phyloP scores from a whole-genome alignment of 495 filamentous ascomycete genomes.

The Hypoxylon subgilvum region DNA sequence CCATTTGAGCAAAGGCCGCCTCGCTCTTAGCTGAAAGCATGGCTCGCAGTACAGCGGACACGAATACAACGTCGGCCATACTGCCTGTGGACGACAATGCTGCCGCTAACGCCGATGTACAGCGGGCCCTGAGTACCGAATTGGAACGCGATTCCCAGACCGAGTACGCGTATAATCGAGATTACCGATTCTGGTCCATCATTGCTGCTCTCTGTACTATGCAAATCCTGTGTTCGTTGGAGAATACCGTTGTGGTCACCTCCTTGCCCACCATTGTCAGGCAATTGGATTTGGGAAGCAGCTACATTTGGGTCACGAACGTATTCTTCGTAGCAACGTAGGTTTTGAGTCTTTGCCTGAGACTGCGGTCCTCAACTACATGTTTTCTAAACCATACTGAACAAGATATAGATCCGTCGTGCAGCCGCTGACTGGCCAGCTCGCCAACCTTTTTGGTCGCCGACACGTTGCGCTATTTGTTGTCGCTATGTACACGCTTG shows the following conservation, averaged over 20 bases:
- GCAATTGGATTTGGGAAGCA: constrained; percentile 30
- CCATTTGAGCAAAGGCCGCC: no score
- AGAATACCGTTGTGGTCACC: constrained; percentile 59
- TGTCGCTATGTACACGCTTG: constrained; percentile 49
- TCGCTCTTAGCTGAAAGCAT: no score
- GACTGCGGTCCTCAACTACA: no score
- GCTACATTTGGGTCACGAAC: constrained; percentile 68
- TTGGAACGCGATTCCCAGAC: no score
- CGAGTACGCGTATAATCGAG: constrained; percentile 3
- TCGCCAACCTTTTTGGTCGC: constrained; percentile 60
- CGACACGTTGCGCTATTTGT: constrained; percentile 51
- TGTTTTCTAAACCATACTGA: no score
- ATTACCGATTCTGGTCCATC: constrained; percentile 47
- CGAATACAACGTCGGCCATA: no score
- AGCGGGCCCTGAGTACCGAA: no score
- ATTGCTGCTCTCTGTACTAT: constrained; percentile 47
- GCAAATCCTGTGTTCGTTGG: constrained; percentile 53
- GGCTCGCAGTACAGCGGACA: no score
- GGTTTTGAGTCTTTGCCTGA: constrained; percentile 31
- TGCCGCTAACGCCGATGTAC: no score
- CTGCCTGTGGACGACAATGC: no score
- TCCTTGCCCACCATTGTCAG: constrained; percentile 51
- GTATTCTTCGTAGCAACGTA: constrained; percentile 71
- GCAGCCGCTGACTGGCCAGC: constrained; percentile 49
- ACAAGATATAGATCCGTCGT: constrained; percentile 24